Evolutionary conservation across 2,329 filamentous ascomycete genomes (phyloP).

Genomic region (Plenodomus biglobosus): DNA sequence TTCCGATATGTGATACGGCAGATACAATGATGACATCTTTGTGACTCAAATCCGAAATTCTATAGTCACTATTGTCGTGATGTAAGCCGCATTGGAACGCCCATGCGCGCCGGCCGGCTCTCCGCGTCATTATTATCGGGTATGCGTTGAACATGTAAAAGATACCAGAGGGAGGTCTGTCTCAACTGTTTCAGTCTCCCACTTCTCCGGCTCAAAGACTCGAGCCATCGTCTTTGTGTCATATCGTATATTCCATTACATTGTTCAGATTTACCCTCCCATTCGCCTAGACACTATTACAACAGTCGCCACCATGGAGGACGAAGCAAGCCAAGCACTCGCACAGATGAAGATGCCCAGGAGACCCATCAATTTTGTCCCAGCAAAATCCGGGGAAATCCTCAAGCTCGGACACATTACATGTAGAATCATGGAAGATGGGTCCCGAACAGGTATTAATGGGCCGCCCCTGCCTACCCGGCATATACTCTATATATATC

Average conservation of each 20-base stretch:
- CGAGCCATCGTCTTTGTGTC: neutral
- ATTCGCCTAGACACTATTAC: neutral
- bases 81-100: slow-evolving; percentile 1
- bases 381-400: slow-evolving; percentile 52
- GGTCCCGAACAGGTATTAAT: slow-evolving; percentile 53
- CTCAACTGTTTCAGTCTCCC: neutral
- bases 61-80: neutral
- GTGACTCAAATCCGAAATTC: neutral
- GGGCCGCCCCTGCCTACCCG: no score
- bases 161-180: neutral
- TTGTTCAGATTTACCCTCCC: neutral
- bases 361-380: slow-evolving; percentile 52
- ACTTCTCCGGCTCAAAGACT: neutral
- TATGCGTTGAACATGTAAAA: neutral
- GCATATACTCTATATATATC: no score
- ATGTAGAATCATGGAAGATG: slow-evolving; percentile 56
- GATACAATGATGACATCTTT: neutral
- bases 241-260: neutral
- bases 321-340: slow-evolving; percentile 38
- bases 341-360: slow-evolving; percentile 45
- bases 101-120: slow-evolving; percentile 21
- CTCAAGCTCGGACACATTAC: slow-evolving; percentile 54
- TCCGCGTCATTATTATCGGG: slow-evolving; percentile 19
- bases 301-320: slow-evolving; percentile 30
- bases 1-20: neutral